Percentiles rank a stretch among this genome's conserved stretches.
These are phyloP conservation scores for Aspergillus diversus DNA, from an alignment of 495 filamentous ascomycete species.

Conservation along the genomic window DNA sequence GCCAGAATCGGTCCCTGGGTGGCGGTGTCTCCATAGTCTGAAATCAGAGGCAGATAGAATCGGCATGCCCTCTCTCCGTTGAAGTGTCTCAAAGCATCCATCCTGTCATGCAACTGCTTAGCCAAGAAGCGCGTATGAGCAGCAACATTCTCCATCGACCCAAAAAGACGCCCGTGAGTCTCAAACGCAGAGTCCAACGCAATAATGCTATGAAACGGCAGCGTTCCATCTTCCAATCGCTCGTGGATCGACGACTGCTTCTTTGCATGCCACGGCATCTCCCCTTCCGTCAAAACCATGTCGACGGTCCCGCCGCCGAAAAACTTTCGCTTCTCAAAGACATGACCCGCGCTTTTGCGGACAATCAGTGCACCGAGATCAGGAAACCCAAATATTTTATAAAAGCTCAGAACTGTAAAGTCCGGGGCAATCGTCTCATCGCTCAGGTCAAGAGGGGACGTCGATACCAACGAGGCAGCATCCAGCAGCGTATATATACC, in stretches of 20 bases:
- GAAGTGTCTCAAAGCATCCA: slow-evolving; percentile 63
- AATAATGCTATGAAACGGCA: slow-evolving; percentile 86
- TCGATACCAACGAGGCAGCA: slow-evolving; percentile 82
- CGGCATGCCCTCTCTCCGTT: slow-evolving; percentile 69
- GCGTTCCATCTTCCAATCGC: slow-evolving; percentile 84
- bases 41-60: slow-evolving; percentile 58
- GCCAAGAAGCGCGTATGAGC: slow-evolving; percentile 74
- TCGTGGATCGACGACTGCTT: slow-evolving; percentile 77
- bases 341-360: slow-evolving; percentile 64
- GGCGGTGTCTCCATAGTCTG: slow-evolving; percentile 42
- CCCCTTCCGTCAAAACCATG: slow-evolving; percentile 56
- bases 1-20: slow-evolving; percentile 79
- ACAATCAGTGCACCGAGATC: slow-evolving; percentile 89
- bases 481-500: slow-evolving; percentile 76
- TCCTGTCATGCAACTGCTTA: slow-evolving; percentile 57
- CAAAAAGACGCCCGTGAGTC: slow-evolving; percentile 69
- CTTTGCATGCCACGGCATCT: slow-evolving; percentile 65
- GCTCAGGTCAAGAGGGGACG: slow-evolving; percentile 73
- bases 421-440: slow-evolving; percentile 68
- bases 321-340: slow-evolving; percentile 70
- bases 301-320: slow-evolving; percentile 98
- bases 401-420: slow-evolving; percentile 88
- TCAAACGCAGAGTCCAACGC: slow-evolving; percentile 75
- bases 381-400: slow-evolving; percentile 97
- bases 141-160: slow-evolving; percentile 70